Base-by-base conservation (phyloP, 2,329 filamentous ascomycete genomes). In the Claviceps sorghi region DNA sequence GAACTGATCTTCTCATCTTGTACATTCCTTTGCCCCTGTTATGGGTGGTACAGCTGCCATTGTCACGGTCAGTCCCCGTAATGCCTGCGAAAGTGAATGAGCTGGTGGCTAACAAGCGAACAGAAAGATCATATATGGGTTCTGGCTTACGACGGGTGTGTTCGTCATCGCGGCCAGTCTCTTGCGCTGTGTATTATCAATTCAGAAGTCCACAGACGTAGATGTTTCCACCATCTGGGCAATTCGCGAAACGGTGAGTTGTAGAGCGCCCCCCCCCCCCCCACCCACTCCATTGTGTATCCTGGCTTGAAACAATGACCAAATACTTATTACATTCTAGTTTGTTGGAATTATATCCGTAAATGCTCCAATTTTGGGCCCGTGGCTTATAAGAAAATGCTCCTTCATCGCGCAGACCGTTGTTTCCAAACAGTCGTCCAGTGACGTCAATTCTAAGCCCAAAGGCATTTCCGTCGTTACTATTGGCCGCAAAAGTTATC, bases 141-240 rank as follows among this genome's bases (percentile, higher is more conserved):
- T 61, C 15, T 61, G 59, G 59, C 57, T 61, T 30, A 58, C 53
- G 11, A 59, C 55, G 4, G 60, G 60, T 4, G 43, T 61, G 8
- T 61, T 61, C 26, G 58, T 61, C 44, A 58, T 61, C n/a, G 53
- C 61, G 8, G 59, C 60, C 2, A 59, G 54, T 7, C 52, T 61
- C 10, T 52, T 61, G 40, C 51, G 60, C 36, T 61, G 59, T 49
- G 46, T 61, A 15, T 50, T 60, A 6, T 61, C 54, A 26, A 50
- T 61, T 5, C 41, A 51, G 36, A 55, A 60, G 43, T 55, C 56
- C 11, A 41, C 47, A 29, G 53, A 57, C 19, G 57, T 61, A 17
- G 58, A 61, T 44, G 53, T 61, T 2, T 56, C 55, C 9, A 61
- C 58, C 17, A 61, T 61, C 26, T 61, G 59, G 59, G 58, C 60